Evolutionary conservation across 768 basidiomycete genomes (phyloP).

Genomic region (Stropharia rugosoannulata): DNA sequence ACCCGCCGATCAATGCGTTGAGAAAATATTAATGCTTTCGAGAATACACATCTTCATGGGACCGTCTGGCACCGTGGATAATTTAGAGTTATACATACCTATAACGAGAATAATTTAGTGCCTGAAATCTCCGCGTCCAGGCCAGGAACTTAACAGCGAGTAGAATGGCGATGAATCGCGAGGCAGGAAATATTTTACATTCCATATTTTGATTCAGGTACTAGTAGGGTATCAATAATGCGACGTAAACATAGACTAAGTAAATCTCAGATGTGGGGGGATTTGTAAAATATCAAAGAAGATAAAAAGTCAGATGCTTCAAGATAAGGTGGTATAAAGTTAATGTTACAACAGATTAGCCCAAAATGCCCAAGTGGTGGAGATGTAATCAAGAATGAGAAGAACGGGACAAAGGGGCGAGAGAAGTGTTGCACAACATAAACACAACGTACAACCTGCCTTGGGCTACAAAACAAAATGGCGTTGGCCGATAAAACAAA

Average conservation of each 20-base stretch:
- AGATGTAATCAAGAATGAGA: neutral
- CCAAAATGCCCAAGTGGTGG: neutral
- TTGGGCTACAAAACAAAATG: too few species aligned
- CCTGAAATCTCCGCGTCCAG: too few species aligned
- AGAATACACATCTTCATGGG: too few species aligned
- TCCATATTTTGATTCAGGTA: neutral
- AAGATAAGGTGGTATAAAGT: neutral
- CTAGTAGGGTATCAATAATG: neutral
- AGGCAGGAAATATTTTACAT: constrained; percentile 12
- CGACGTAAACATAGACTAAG: neutral
- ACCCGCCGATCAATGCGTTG: too few species aligned
- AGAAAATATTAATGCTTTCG: too few species aligned
- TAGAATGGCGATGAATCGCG: constrained; percentile 3
- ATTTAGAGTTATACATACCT: too few species aligned
- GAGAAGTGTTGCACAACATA: neutral
- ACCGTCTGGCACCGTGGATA: too few species aligned
- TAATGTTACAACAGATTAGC: constrained; percentile 19
- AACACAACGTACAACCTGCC: neutral
- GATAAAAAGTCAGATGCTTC: neutral
- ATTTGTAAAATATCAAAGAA: too few species aligned
- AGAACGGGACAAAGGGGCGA: neutral
- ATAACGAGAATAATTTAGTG: too few species aligned
- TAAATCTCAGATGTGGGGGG: neutral
- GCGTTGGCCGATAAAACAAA: too few species aligned
- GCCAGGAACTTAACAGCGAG: too few species aligned